A percentile compares a stretch with the other conserved stretches of the same genome.
phyloP scores from a whole-genome alignment of 257 asterid genomes.

The Lavandula angustifolia region DNA sequence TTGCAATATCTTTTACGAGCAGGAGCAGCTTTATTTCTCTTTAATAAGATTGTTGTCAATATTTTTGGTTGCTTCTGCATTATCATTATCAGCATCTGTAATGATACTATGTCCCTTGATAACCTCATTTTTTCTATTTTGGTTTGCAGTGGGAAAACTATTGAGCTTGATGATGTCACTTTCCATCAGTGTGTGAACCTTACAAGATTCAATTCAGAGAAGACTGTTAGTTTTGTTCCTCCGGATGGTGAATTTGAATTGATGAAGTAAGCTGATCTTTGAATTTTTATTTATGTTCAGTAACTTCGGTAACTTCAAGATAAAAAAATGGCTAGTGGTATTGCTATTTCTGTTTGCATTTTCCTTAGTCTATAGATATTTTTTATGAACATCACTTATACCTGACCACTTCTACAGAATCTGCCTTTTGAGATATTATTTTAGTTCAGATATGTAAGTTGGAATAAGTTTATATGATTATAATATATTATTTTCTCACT shows the following conservation, averaged over 20 bases:
- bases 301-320: slow-evolving; percentile 11
- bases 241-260: slow-evolving; percentile 99
- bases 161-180: slow-evolving; percentile 99
- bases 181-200: slow-evolving; percentile 99
- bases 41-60: slow-evolving; percentile 18
- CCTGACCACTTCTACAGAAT: slow-evolving; percentile 24
- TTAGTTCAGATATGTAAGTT: slow-evolving; percentile 5
- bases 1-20: slow-evolving; percentile 20
- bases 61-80: slow-evolving; percentile 15
- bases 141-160: slow-evolving; percentile 89
- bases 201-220: slow-evolving; percentile 97
- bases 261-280: slow-evolving; percentile 84
- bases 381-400: slow-evolving; percentile 6
- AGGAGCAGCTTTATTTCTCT: background rate
- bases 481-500: background rate
- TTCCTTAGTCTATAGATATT: background rate
- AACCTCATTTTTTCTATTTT: slow-evolving; percentile 28
- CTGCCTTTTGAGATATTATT: slow-evolving; percentile 22
- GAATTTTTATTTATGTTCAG: slow-evolving; percentile 3
- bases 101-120: slow-evolving; percentile 9
- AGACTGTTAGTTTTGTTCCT: slow-evolving; percentile 99
- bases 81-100: slow-evolving; percentile 21
- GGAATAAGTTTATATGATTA: background rate
- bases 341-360: slow-evolving; percentile 17
- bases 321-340: slow-evolving; percentile 6